Base-by-base conservation (phyloP, 345 rosid species). In the Ceriops tagal region DNA sequence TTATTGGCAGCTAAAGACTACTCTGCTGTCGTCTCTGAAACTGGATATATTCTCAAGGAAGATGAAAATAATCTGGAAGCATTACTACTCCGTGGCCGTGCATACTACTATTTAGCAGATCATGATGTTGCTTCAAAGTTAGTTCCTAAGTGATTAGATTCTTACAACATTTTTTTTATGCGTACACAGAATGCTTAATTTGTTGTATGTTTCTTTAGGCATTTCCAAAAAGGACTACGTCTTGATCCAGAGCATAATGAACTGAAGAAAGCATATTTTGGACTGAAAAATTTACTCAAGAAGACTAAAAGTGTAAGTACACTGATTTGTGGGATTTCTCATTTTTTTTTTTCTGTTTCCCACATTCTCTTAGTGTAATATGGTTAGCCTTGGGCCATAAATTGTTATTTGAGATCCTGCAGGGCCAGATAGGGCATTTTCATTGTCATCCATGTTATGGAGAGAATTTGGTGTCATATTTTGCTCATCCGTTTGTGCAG, bases 61-160 rank as follows among this genome's bases (percentile, higher is more conserved):
- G 89, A 92, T 65, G 99, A 96, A 81, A 87, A 77, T 61, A 85
- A 89, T 68, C 82, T 92, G 13, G 99, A 92, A 11, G 99, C 99
- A 59, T 75, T 92, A 39, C 87, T 96, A 65, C 91, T 89, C 56
- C 97, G 99, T 71, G 99, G 99, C 60, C 93, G 93, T 82, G 99
- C 96, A 66, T 96, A 92, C 75, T 96, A 92, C 70, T 96, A 92
- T 88, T 83, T 96, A 75, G 98, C 98, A 62, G 99, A 92, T 83
- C 99, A 92, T 68, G 99, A 96, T 72, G 87, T 96, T 78, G 99
- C 99, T 39, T 83, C 85, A 72, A 90, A 93, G 99, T 95, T 62
- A 68, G 65, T 82, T 58, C 32, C 32, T 52, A 65, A 27, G 27
- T 27, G 16, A 30, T 24, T 2, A n/a, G 15, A 6, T 24, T 60